These are phyloP conservation scores for Crucihimalaya himalaica DNA, from an alignment of 345 rosid species.

Conservation along the genomic window DNA sequence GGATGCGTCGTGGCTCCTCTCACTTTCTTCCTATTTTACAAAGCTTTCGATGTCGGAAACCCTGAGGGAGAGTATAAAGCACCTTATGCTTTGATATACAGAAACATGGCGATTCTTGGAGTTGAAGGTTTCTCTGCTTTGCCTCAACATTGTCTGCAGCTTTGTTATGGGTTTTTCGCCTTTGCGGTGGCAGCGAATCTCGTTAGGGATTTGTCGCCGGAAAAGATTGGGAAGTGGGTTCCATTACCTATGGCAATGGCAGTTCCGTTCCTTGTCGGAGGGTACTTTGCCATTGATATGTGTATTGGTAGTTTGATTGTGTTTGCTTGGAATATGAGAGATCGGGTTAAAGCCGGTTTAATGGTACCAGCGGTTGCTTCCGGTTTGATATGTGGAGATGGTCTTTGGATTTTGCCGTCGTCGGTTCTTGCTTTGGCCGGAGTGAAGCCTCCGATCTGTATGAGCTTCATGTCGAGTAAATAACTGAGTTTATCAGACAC, in stretches of 20 bases:
- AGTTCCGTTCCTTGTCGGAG: constrained; percentile 53
- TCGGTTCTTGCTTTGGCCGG: constrained; percentile 47
- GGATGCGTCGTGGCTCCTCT: constrained; percentile 57
- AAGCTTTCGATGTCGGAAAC: constrained; percentile 52
- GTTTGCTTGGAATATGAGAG: constrained; percentile 48
- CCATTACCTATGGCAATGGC: constrained; percentile 59
- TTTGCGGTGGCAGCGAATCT: constrained; percentile 45
- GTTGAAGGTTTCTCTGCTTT: constrained; percentile 58
- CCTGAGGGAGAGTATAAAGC: constrained; percentile 48
- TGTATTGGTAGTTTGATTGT: constrained; percentile 58
- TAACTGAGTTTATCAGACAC: neutral
- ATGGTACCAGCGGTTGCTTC: constrained; percentile 47
- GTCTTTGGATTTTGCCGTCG: constrained; percentile 46
- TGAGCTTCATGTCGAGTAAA: constrained; percentile 37
- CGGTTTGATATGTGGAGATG: constrained; percentile 49
- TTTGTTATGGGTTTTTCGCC: constrained; percentile 47
- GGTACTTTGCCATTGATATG: constrained; percentile 55
- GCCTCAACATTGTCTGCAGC: constrained; percentile 51
- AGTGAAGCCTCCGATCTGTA: constrained; percentile 42
- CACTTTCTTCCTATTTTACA: constrained; percentile 50
- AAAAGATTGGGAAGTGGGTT: constrained; percentile 47
- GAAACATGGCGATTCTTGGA: constrained; percentile 58
- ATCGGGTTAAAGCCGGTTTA: constrained; percentile 40
- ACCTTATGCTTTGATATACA: constrained; percentile 49
- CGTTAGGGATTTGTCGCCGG: constrained; percentile 32